Evolutionary conservation across 2,329 filamentous ascomycete genomes (phyloP).

Genomic region (Fusarium domesticum): DNA sequence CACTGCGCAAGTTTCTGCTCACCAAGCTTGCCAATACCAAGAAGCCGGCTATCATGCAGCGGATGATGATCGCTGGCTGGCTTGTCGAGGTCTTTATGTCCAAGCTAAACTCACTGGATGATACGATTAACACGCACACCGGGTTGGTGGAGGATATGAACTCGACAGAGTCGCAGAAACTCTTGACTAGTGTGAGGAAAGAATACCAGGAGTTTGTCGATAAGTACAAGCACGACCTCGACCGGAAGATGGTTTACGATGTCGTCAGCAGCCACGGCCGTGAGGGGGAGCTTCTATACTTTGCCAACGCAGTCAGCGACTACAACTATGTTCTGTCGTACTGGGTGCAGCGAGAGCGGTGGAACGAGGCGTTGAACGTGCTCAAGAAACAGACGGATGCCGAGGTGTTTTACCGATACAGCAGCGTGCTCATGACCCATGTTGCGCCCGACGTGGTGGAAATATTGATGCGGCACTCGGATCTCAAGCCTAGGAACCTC

Average conservation of each 20-base stretch:
- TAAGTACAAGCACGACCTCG: conserved; percentile 82
- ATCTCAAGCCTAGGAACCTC: conserved; percentile 79
- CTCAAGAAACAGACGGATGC: conserved; percentile 90
- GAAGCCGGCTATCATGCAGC: conserved; percentile 83
- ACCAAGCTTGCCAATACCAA: conserved; percentile 80
- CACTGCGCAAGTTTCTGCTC: conserved; percentile 81
- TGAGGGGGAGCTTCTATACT: conserved; percentile 88
- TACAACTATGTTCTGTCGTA: conserved; percentile 94
- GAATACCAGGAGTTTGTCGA: conserved; percentile 88
- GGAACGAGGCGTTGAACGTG: conserved; percentile 81
- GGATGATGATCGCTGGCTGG: conserved; percentile 94
- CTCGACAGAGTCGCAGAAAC: conserved; percentile 66
- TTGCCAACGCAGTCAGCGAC: conserved; percentile 83
- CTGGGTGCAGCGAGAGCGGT: conserved; percentile 94
- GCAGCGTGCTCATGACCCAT: conserved; percentile 93
- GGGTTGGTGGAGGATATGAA: conserved; percentile 72
- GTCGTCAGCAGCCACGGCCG: conserved; percentile 93
- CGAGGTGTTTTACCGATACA: conserved; percentile 94
- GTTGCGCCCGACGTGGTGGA: conserved; percentile 85
- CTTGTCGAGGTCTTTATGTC: conserved; percentile 96
- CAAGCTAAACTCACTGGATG: conserved; percentile 90
- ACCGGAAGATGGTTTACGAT: conserved; percentile 90
- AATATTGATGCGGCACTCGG: conserved; percentile 86
- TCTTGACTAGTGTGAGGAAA: conserved; percentile 65
- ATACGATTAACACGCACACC: conserved; percentile 85